phyloP scores from a whole-genome alignment of 2,329 filamentous ascomycete species.

The Xylariaceae sp. region DNA sequence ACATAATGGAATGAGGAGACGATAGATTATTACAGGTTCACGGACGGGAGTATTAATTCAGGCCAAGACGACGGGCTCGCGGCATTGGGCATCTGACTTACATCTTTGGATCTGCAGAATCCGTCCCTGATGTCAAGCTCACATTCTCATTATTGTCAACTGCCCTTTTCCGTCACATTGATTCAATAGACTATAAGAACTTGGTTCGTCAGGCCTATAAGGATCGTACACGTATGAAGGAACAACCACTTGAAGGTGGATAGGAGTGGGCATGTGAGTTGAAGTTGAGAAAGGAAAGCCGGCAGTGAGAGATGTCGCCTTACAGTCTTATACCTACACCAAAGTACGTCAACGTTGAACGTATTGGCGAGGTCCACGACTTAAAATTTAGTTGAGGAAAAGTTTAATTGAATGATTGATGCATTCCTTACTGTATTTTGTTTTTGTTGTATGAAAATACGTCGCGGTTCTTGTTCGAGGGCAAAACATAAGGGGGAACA shows the following conservation, averaged over 20 bases:
- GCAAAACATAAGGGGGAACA: no score
- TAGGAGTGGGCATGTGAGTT: not conserved
- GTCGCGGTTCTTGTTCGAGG: no score
- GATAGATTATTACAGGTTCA: not conserved
- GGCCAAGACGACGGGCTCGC: not conserved
- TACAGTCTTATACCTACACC: no score
- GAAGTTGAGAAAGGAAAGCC: not conserved
- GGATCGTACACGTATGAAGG: not conserved
- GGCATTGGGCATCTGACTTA: not conserved
- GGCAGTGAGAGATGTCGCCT: no score
- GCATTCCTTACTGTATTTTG: no score
- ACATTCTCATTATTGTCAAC: not conserved
- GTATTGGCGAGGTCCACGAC: no score
- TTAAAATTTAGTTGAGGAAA: no score
- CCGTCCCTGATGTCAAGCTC: not conserved
- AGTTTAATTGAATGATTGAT: no score
- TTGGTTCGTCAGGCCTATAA: not conserved
- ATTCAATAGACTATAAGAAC: not conserved
- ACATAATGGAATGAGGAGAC: not conserved
- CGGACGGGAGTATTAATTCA: not conserved
- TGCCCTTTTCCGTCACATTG: not conserved
- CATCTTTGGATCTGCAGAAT: not conserved
- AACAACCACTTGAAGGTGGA: not conserved
- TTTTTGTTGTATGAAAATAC: no score
- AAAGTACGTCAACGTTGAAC: no score